A percentile compares a stretch with the other conserved stretches of the same genome.
These are phyloP conservation scores for Aspergillus fructus DNA, from an alignment of 2,329 filamentous ascomycete species.

Conservation along the genomic window DNA sequence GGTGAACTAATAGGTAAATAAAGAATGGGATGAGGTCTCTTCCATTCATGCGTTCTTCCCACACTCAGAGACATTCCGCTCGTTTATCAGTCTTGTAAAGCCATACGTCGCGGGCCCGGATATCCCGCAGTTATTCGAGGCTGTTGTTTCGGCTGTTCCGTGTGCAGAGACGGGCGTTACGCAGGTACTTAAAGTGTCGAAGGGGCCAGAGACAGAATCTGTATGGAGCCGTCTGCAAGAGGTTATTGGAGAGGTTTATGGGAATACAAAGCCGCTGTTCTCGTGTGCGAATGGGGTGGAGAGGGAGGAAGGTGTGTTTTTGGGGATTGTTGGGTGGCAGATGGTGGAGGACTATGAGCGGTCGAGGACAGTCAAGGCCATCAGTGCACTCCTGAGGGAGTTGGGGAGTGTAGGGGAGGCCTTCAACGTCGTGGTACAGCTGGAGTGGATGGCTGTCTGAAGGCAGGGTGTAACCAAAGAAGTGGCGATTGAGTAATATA, in stretches of 20 bases:
- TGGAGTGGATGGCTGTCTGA: background rate
- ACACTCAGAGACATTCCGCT: background rate
- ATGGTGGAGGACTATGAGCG: background rate
- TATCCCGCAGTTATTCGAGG: background rate
- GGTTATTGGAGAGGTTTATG: background rate
- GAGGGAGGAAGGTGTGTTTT: background rate
- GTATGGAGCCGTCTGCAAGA: background rate
- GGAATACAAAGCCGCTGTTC: background rate
- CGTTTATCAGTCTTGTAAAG: background rate
- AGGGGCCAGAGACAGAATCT: background rate
- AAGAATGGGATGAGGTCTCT: background rate
- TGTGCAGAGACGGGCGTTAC: background rate
- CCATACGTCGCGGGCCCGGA: background rate
- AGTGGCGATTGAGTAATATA: background rate
- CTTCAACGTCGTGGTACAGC: background rate
- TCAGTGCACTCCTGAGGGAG: background rate
- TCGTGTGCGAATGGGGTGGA: background rate
- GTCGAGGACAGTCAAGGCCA: background rate
- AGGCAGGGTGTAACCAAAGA: background rate
- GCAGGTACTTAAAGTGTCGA: background rate
- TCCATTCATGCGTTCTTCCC: conserved; percentile 1
- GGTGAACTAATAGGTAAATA: background rate
- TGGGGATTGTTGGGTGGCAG: background rate
- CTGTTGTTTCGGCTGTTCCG: background rate
- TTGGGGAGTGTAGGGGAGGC: background rate